Percentiles rank a stretch among this genome's conserved stretches.
Conservation (phyloP, 1,139 yeast genomes). For the Ogataea hybrid region DNA sequence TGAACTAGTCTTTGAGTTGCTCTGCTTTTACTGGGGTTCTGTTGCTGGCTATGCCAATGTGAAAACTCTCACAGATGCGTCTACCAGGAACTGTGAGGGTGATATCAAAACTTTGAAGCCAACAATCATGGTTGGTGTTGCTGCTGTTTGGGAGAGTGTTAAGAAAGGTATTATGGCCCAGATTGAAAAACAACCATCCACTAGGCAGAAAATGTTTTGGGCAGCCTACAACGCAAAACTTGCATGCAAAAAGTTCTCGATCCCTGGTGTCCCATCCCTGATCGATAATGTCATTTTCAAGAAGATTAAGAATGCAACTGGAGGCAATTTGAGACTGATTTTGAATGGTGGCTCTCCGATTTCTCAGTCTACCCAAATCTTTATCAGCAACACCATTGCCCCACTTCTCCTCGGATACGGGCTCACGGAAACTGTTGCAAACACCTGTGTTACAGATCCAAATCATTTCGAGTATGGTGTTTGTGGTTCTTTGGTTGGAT, state of each 20-base stretch:
- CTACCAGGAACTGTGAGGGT: slow-evolving; percentile 81
- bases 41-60: slow-evolving; percentile 88
- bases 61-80: slow-evolving; percentile 81
- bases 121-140: slow-evolving; percentile 96
- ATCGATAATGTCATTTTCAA: slow-evolving; percentile 73
- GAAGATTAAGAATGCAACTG: slow-evolving; percentile 91
- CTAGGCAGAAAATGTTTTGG: slow-evolving; percentile 87
- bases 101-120: slow-evolving; percentile 89
- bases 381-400: slow-evolving; percentile 71
- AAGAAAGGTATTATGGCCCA: slow-evolving; percentile 88
- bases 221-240: slow-evolving; percentile 74
- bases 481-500: slow-evolving; percentile 80
- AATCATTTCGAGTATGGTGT: slow-evolving; percentile 65
- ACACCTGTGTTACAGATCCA: slow-evolving; percentile 69
- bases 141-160: slow-evolving; percentile 97
- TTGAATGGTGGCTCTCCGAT: slow-evolving; percentile 96
- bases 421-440: slow-evolving; percentile 94
- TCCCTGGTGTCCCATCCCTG: slow-evolving; percentile 75
- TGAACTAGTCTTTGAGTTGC: slow-evolving; percentile 84
- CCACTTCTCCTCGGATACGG: slow-evolving; percentile 97
- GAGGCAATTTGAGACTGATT: slow-evolving; percentile 74
- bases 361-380: slow-evolving; percentile 81
- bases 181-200: slow-evolving; percentile 61
- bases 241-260: slow-evolving; percentile 54
- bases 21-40: slow-evolving; percentile 86